Conservation (phyloP, 2,329 filamentous ascomycete species). For the Dryadomyces sulphureus region DNA sequence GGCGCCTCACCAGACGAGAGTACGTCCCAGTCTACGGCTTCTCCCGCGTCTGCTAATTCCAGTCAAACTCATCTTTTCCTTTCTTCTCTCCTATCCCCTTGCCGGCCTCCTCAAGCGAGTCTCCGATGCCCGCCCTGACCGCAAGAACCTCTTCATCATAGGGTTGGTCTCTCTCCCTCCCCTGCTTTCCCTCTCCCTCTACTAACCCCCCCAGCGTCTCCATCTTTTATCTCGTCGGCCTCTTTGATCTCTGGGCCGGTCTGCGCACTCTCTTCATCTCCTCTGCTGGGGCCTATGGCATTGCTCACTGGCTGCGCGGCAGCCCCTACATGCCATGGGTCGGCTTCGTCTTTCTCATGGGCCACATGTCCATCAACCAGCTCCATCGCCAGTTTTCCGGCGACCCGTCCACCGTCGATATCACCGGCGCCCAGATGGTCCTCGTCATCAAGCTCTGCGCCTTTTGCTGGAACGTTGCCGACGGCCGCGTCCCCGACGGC, state of each 20-base stretch:
- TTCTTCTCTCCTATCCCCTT: conserved; percentile 83
- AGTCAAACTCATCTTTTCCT: conserved; percentile 91
- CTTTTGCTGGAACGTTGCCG: conserved; percentile 96
- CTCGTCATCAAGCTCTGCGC: conserved; percentile 93
- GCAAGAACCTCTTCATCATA: conserved; percentile 82
- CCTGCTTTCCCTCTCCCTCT: too few relatives aligned
- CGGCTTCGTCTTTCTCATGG: conserved; percentile 86
- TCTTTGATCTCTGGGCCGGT: conserved; percentile 85
- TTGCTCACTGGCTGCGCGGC: conserved; percentile 62
- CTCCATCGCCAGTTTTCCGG: conserved; percentile 62
- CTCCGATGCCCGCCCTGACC: conserved; percentile 66
- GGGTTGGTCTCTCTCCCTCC: conserved; percentile 27
- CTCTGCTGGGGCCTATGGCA: conserved; percentile 64
- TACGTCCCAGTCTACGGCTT: conserved; percentile 15
- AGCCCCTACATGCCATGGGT: conserved; percentile 97
- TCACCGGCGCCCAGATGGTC: conserved; percentile 96
- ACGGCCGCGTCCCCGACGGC: conserved; percentile 65
- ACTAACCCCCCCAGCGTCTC: conserved; percentile 40
- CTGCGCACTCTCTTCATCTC: conserved; percentile 67
- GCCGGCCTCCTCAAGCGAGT: conserved; percentile 79
- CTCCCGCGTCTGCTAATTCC: neutral
- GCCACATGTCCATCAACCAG: conserved; percentile 85
- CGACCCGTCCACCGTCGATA: conserved; percentile 57
- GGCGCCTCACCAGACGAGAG: conserved; percentile 31
- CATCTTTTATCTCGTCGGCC: conserved; percentile 80